Evolutionary conservation across 495 filamentous ascomycete genomes (phyloP).

Genomic region (Stereocaulon alpinum): DNA sequence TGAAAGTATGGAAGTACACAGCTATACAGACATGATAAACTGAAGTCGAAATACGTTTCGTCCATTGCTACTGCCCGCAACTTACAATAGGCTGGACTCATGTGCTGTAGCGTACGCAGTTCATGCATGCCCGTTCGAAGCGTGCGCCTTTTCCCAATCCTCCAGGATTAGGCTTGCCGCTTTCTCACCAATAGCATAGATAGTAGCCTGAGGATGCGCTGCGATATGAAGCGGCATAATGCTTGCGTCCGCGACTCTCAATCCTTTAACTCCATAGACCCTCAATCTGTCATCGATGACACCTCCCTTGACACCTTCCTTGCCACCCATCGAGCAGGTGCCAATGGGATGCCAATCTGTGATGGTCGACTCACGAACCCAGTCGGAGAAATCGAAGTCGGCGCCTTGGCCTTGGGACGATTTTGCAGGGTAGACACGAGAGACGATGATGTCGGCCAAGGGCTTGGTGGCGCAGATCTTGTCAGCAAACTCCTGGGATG

Average conservation of each 20-base stretch:
- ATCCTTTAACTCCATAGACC: slow-evolving; percentile 37
- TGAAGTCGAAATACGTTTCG: too few species aligned
- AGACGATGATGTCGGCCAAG: slow-evolving; percentile 30
- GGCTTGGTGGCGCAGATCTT: slow-evolving; percentile 35
- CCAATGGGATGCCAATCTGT: slow-evolving; percentile 43
- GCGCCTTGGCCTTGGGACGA: not conserved
- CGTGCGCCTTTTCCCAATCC: slow-evolving; percentile 21
- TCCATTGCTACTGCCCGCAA: too few species aligned
- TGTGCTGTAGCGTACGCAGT: too few species aligned
- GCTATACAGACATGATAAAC: too few species aligned
- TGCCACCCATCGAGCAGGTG: slow-evolving; percentile 44
- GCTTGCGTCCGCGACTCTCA: slow-evolving; percentile 47
- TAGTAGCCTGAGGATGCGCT: slow-evolving; percentile 42
- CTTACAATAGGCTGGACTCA: too few species aligned
- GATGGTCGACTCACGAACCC: slow-evolving; percentile 31
- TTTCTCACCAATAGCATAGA: slow-evolving; percentile 44
- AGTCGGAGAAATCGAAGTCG: slow-evolving; percentile 26
- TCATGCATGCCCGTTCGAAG: not conserved
- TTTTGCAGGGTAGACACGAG: slow-evolving; percentile 31
- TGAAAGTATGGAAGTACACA: too few species aligned
- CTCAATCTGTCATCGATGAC: slow-evolving; percentile 40
- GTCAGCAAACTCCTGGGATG: slow-evolving; percentile 33
- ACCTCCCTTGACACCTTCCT: slow-evolving; percentile 23
- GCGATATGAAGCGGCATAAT: slow-evolving; percentile 43
- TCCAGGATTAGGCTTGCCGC: slow-evolving; percentile 37